phyloP scores from a whole-genome alignment of 2,329 filamentous ascomycete species.

The Epicoccum sorghinum region DNA sequence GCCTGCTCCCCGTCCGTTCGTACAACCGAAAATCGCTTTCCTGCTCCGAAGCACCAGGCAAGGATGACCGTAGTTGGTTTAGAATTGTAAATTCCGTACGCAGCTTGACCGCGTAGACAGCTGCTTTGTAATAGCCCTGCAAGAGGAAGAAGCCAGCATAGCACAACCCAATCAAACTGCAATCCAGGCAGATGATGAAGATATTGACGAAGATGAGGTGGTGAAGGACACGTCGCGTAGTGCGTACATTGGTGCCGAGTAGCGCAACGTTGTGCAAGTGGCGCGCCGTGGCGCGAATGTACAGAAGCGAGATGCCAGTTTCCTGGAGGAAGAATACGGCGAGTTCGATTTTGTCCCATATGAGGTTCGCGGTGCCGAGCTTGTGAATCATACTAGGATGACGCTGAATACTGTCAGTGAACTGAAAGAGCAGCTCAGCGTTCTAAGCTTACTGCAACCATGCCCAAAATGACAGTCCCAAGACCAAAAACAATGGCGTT shows the following conservation, averaged over 20 bases:
- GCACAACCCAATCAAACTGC: slow-evolving; percentile 47
- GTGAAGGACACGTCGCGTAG: slow-evolving; percentile 23
- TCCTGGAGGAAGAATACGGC: slow-evolving; percentile 50
- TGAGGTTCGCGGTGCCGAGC: slow-evolving; percentile 18
- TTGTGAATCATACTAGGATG: slow-evolving; percentile 17
- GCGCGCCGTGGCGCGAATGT: slow-evolving; percentile 58
- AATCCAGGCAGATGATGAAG: slow-evolving; percentile 49
- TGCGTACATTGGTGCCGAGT: slow-evolving; percentile 19
- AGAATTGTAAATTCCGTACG: slow-evolving; percentile 62
- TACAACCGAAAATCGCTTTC: slow-evolving; percentile 6
- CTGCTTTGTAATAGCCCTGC: slow-evolving; percentile 47
- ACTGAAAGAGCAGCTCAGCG: not conserved
- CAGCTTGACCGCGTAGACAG: slow-evolving; percentile 54
- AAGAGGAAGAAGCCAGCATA: slow-evolving; percentile 48
- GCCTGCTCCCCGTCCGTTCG: slow-evolving; percentile 49
- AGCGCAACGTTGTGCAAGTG: slow-evolving; percentile 38
- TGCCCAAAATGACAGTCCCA: slow-evolving; percentile 59
- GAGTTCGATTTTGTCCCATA: slow-evolving; percentile 51
- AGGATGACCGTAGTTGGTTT: slow-evolving; percentile 38
- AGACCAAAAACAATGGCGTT: slow-evolving; percentile 60
- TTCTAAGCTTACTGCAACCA: slow-evolving; percentile 50
- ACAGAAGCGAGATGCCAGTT: slow-evolving; percentile 48
- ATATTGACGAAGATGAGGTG: slow-evolving; percentile 50
- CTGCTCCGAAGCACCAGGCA: slow-evolving; percentile 16
- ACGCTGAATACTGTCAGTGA: slow-evolving; percentile 20